Conservation (phyloP, 192 early-diverging fungal genomes). For the Backusella morwellensis region DNA sequence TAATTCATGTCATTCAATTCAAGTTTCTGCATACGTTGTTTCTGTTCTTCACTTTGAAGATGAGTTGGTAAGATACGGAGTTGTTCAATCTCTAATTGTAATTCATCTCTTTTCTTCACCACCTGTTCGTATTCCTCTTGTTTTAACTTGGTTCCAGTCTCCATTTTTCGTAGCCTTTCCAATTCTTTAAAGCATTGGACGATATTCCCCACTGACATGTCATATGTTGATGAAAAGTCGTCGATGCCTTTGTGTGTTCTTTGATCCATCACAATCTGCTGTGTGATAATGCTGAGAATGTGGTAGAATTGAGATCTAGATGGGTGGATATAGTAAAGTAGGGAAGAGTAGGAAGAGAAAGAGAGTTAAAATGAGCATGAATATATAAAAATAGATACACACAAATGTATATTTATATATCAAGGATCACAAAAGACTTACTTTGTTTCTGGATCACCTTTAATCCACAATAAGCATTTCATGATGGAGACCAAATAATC, state of each 20-base stretch:
- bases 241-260: constrained; percentile 42
- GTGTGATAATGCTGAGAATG: constrained; percentile 69
- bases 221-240: constrained; percentile 61
- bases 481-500: constrained; percentile 67
- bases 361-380: neutral
- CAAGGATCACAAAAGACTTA: neutral
- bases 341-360: neutral
- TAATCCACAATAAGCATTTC: constrained; percentile 67
- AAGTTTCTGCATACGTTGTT: neutral
- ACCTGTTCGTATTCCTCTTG: constrained; percentile 58
- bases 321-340: neutral
- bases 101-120: constrained; percentile 59
- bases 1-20: neutral
- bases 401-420: neutral
- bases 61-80: neutral
- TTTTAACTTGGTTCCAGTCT: constrained; percentile 56
- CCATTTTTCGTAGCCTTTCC: constrained; percentile 61
- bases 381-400: neutral
- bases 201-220: constrained; percentile 63
- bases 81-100: constrained; percentile 53
- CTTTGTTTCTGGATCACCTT: constrained; percentile 70
- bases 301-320: constrained; percentile 69
- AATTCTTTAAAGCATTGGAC: constrained; percentile 73
- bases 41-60: constrained; percentile 32
- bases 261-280: constrained; percentile 78